These are phyloP conservation scores for Cladosporium sphaerospermum DNA, from an alignment of 2,329 filamentous ascomycete species.

Conservation along the genomic window DNA sequence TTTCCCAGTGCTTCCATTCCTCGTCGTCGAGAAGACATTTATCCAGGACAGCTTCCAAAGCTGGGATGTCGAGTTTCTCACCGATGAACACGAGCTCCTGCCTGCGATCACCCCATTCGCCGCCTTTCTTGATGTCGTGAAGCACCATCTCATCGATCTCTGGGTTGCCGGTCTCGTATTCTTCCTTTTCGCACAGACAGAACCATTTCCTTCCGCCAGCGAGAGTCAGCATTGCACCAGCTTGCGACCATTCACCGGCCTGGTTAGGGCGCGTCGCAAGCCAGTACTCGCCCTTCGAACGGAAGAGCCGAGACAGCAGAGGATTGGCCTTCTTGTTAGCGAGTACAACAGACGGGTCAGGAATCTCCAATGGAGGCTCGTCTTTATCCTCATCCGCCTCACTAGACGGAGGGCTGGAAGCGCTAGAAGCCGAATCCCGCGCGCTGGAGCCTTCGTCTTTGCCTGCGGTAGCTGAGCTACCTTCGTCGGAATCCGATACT, in stretches of 20 bases:
- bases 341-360: conserved; percentile 38
- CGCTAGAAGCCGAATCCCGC: conserved; percentile 5
- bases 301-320: conserved; percentile 51
- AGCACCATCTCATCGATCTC: conserved; percentile 44
- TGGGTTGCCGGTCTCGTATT: conserved; percentile 44
- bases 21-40: conserved; percentile 54
- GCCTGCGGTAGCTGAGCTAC: conserved; percentile 23
- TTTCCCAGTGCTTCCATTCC: conserved; percentile 45
- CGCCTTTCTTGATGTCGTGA: conserved; percentile 43
- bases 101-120: conserved; percentile 59
- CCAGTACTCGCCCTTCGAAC: conserved; percentile 58
- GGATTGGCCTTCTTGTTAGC: conserved; percentile 51
- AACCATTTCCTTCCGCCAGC: conserved; percentile 54
- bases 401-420: conserved; percentile 13
- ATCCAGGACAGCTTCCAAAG: conserved; percentile 51
- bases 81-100: conserved; percentile 72
- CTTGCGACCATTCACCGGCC: conserved; percentile 57
- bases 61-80: conserved; percentile 51
- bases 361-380: conserved; percentile 17
- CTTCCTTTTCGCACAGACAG: conserved; percentile 49
- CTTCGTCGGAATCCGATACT: conserved; percentile 28
- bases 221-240: conserved; percentile 58
- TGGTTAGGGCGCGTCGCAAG: conserved; percentile 53
- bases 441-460: conserved; percentile 8
- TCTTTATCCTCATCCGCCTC: conserved; percentile 1